These are phyloP conservation scores for Parietichytrium sp. DNA, from an alignment of 108 stramenopile genomes.

Conservation along the genomic window DNA sequence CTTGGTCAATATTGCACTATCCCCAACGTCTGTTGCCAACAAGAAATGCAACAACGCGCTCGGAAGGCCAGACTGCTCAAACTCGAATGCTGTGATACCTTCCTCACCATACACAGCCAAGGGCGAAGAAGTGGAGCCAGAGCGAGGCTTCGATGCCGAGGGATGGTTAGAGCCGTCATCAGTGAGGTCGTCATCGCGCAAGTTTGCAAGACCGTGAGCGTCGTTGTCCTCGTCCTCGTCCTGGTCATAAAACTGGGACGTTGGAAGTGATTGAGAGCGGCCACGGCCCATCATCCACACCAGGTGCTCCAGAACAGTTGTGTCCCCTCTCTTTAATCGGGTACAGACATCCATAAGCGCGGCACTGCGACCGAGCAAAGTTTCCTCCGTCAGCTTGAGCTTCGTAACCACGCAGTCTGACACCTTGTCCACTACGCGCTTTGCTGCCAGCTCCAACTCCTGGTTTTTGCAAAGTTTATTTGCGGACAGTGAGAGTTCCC, in stretches of 20 bases:
- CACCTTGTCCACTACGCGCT: not conserved
- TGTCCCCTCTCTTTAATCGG: not conserved
- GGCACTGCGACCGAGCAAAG: not conserved
- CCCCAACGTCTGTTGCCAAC: not conserved
- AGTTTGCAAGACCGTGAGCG: not conserved
- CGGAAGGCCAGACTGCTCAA: conserved; percentile 20
- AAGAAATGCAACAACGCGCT: conserved; percentile 14
- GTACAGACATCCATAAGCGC: not conserved
- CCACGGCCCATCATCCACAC: conserved; percentile 38
- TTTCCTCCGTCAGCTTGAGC: conserved; percentile 18
- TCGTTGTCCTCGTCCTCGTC: conserved; percentile 5
- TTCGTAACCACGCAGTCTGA: not conserved
- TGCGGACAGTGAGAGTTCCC: no score
- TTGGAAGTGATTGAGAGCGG: not conserved
- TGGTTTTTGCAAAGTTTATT: not conserved
- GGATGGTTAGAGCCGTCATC: not conserved
- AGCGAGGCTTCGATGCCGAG: not conserved
- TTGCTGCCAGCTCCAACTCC: not conserved
- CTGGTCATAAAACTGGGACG: not conserved
- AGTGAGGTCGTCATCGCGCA: not conserved
- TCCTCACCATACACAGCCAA: conserved; percentile 1
- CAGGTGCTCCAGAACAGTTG: not conserved
- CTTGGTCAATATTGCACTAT: not conserved
- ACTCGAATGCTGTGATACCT: conserved; percentile 17
- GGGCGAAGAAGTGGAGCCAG: not conserved